These are phyloP conservation scores for Phytophthora ramorum DNA, from an alignment of 352 stramenopile genomes.

Conservation along the genomic window DNA sequence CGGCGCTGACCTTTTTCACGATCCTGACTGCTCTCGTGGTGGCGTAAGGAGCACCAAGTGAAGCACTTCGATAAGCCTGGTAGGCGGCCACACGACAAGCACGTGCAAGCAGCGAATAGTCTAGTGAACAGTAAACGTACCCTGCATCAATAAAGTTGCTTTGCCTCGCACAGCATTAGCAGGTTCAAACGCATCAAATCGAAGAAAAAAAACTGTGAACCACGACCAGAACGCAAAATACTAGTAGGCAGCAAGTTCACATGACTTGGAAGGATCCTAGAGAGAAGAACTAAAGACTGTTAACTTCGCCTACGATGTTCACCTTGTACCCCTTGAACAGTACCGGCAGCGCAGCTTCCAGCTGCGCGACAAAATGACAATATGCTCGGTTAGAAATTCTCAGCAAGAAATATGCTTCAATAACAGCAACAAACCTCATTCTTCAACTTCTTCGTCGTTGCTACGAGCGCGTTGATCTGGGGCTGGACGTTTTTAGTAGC, in stretches of 20 bases:
- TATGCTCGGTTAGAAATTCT: conserved; percentile 7
- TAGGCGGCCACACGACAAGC: conserved; percentile 1
- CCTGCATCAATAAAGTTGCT: conserved; percentile 21
- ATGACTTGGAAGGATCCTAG: not conserved
- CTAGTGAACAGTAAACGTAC: conserved; percentile 29
- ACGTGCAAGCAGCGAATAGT: conserved; percentile 15
- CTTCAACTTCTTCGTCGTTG: conserved; percentile 73
- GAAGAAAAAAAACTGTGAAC: no score
- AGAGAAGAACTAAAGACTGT: conserved; percentile 54
- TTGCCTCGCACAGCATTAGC: not conserved
- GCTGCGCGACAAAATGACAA: conserved; percentile 27
- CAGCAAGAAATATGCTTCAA: not conserved
- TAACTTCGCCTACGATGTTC: conserved; percentile 85
- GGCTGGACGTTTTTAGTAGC: conserved; percentile 56
- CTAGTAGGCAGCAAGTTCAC: not conserved
- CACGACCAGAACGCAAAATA: not conserved
- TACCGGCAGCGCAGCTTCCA: conserved; percentile 62
- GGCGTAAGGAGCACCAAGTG: conserved; percentile 18
- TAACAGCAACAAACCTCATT: conserved; percentile 50
- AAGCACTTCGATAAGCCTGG: not conserved
- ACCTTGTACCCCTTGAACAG: conserved; percentile 85
- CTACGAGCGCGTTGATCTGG: conserved; percentile 60
- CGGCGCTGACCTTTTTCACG: conserved; percentile 22
- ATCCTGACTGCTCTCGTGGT: conserved; percentile 23
- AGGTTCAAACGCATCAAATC: no score